Conservation (phyloP, 495 filamentous ascomycete species). For the Tuber borchii region DNA sequence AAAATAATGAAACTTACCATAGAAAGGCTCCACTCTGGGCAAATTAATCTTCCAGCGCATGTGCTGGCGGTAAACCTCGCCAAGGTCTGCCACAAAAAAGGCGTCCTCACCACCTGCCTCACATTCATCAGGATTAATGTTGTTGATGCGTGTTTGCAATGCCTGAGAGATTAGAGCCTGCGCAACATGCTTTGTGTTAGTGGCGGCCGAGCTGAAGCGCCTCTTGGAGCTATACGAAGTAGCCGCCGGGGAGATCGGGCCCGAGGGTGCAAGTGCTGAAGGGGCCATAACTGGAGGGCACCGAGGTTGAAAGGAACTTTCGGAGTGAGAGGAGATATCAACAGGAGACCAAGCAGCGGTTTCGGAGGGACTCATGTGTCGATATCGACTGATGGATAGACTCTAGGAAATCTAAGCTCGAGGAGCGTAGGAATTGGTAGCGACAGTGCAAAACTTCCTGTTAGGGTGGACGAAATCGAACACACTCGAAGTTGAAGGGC, state of each 20-base stretch:
- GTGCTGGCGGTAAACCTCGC: constrained; percentile 97
- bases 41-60: constrained; percentile 95
- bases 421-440: constrained; percentile 1
- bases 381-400: constrained; percentile 4
- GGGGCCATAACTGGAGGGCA: constrained; percentile 40
- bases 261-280: constrained; percentile 31
- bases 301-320: constrained; percentile 30
- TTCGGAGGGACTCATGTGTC: constrained; percentile 40
- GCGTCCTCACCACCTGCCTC: constrained; percentile 88
- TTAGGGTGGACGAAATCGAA: constrained; percentile 42
- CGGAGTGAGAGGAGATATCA: constrained; percentile 32
- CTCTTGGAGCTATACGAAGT: constrained; percentile 25
- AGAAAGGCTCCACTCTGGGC: constrained; percentile 88
- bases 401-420: neutral
- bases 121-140: constrained; percentile 76
- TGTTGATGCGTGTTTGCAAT: constrained; percentile 71
- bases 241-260: constrained; percentile 6
- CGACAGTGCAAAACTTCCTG: constrained; percentile 30
- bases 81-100: constrained; percentile 96
- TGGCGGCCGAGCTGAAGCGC: constrained; percentile 34
- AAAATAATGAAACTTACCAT: constrained; percentile 56
- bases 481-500: constrained; percentile 40
- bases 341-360: constrained; percentile 33
- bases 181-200: constrained; percentile 21
- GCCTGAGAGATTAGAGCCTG: constrained; percentile 64